Percentiles rank a stretch among this genome's conserved stretches.
Conservation (phyloP, 345 rosid genomes). For the Bretschneidera sinensis region DNA sequence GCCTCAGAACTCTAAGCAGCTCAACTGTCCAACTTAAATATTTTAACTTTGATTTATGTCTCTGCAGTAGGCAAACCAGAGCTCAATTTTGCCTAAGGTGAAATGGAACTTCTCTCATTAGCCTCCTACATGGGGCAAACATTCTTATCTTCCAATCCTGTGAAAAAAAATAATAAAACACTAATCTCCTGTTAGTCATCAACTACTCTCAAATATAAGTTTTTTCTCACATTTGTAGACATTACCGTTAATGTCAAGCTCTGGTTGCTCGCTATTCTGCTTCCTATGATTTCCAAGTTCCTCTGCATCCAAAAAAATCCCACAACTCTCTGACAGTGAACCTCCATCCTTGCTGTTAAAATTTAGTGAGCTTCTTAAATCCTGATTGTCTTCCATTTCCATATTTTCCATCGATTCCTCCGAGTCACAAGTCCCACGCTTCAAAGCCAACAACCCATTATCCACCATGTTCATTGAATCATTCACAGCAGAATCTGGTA, state of each 20-base stretch:
- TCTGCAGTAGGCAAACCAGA: neutral
- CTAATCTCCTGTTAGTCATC: constrained; percentile 1
- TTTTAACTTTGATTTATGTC: neutral
- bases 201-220: neutral
- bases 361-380: constrained; percentile 8
- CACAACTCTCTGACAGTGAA: constrained; percentile 7
- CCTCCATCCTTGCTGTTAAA: constrained; percentile 11
- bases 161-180: constrained; percentile 16
- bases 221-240: neutral
- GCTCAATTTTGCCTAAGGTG: neutral
- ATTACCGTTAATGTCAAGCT: constrained; percentile 17
- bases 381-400: neutral
- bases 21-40: neutral
- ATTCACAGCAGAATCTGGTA: constrained; percentile 12
- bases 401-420: constrained; percentile 13
- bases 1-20: neutral
- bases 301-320: constrained; percentile 5
- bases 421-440: constrained; percentile 13
- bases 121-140: neutral
- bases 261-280: constrained; percentile 8
- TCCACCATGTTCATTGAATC: constrained; percentile 4
- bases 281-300: constrained; percentile 5
- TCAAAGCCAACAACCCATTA: constrained; percentile 13
- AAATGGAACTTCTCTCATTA: neutral
- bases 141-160: constrained; percentile 25